These are phyloP conservation scores for Marasmius fiardii DNA, from an alignment of 1,284 basidiomycete species.

Conservation along the genomic window DNA sequence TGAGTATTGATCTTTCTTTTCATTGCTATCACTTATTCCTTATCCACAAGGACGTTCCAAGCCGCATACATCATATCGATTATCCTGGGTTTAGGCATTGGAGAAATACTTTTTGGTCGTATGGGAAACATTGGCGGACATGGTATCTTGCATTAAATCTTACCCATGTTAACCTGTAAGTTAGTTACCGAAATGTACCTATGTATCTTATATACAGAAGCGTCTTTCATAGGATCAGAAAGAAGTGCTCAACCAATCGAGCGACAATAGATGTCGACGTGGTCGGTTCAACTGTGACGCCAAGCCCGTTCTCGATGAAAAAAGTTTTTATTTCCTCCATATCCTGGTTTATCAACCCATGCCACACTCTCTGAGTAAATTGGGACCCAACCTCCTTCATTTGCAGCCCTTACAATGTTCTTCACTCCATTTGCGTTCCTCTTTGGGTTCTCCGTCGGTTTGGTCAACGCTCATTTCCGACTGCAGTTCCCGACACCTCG, in stretches of 20 bases:
- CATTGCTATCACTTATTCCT: conserved; percentile 6
- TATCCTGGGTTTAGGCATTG: conserved; percentile 56
- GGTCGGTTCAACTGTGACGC: not conserved
- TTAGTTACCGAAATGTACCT: not conserved
- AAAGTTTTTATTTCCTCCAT: not conserved
- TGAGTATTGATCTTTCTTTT: conserved; percentile 30
- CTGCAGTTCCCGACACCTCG: conserved; percentile 57
- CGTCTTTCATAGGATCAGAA: not conserved
- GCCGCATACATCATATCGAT: conserved; percentile 66
- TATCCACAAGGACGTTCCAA: conserved; percentile 62
- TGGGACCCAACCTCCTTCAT: not conserved
- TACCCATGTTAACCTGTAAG: not conserved
- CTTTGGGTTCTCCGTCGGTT: conserved; percentile 27
- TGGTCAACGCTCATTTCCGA: conserved; percentile 56
- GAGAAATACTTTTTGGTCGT: conserved; percentile 66
- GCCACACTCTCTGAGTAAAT: not conserved
- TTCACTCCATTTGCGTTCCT: conserved; percentile 29
- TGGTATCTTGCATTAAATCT: conserved; percentile 14
- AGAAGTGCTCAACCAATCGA: not conserved
- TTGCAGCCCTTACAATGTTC: conserved; percentile 21
- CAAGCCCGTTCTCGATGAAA: not conserved
- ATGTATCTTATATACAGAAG: not conserved
- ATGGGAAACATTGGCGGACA: conserved; percentile 22
- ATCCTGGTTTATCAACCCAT: not conserved
- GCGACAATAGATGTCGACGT: not conserved